Percentiles rank a stretch among this genome's conserved stretches.
phyloP scores from a whole-genome alignment of 345 rosid species.

The Litchi chinensis region DNA sequence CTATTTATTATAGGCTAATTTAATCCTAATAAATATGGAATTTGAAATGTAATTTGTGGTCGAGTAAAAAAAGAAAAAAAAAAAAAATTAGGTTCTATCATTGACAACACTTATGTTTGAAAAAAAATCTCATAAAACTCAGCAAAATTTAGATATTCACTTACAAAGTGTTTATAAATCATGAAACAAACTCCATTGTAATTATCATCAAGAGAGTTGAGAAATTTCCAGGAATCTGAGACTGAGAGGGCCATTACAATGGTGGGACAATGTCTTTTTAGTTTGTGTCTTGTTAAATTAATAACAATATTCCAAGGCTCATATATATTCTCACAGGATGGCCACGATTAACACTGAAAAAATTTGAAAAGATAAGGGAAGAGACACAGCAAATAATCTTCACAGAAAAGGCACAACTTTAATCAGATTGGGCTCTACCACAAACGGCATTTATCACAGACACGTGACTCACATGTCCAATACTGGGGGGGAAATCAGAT shows the following conservation, averaged over 20 bases:
- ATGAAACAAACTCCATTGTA: neutral
- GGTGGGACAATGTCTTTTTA: slow-evolving; percentile 20
- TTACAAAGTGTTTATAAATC: neutral
- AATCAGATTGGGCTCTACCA: neutral
- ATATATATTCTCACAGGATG: too few species aligned
- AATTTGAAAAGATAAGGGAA: neutral
- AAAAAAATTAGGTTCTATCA: too few species aligned
- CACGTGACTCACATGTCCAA: slow-evolving; percentile 39
- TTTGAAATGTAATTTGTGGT: neutral
- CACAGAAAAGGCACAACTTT: neutral
- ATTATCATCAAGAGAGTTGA: neutral
- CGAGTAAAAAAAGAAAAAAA: neutral
- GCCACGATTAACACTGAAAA: neutral
- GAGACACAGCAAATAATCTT: neutral
- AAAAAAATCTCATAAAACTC: too few species aligned
- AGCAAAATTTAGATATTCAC: too few species aligned
- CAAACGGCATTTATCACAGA: slow-evolving; percentile 36
- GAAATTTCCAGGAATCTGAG: slow-evolving; percentile 37
- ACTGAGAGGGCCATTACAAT: neutral
- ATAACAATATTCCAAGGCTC: neutral
- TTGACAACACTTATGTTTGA: too few species aligned
- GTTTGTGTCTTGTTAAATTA: neutral
- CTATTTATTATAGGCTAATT: too few species aligned
- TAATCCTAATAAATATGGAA: too few species aligned
- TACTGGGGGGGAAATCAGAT: too few species aligned